Evolutionary conservation across 2,329 filamentous ascomycete genomes (phyloP).

Genomic region (Sordariomycetes sp.): DNA sequence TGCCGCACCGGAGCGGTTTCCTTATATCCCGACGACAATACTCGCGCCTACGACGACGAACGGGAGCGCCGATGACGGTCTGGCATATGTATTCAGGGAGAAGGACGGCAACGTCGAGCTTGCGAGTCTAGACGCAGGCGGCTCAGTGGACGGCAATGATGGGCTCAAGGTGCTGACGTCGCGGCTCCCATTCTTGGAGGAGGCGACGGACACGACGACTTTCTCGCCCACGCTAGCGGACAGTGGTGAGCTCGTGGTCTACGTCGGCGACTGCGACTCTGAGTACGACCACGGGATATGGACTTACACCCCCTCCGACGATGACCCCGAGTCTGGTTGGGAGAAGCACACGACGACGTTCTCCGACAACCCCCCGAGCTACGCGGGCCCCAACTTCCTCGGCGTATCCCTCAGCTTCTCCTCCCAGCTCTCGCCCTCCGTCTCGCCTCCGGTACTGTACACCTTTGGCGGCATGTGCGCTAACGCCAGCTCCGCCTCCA

Average conservation of each 20-base stretch:
- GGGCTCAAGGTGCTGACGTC: conserved; percentile 35
- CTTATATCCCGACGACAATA: conserved; percentile 67
- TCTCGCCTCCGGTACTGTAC: conserved; percentile 47
- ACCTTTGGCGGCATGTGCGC: conserved; percentile 89
- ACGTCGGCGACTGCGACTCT: conserved; percentile 57
- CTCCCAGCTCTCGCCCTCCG: conserved; percentile 35
- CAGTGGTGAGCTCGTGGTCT: conserved; percentile 58
- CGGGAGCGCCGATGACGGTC: conserved; percentile 22
- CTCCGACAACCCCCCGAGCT: not conserved
- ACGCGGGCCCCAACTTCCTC: conserved; percentile 31
- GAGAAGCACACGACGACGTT: conserved; percentile 14
- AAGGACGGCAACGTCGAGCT: conserved; percentile 33
- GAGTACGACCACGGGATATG: conserved; percentile 46
- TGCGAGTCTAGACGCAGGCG: conserved; percentile 40
- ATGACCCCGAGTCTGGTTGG: conserved; percentile 28
- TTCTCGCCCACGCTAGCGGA: conserved; percentile 57
- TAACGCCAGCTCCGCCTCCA: conserved; percentile 16
- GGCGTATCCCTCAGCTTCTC: conserved; percentile 55
- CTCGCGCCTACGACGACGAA: conserved; percentile 37
- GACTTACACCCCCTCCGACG: conserved; percentile 43
- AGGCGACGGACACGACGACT: conserved; percentile 30
- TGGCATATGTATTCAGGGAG: conserved; percentile 60
- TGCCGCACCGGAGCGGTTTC: conserved; percentile 33
- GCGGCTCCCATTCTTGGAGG: conserved; percentile 48
- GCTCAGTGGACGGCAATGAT: conserved; percentile 29